Evolutionary conservation across 2,329 filamentous ascomycete genomes (phyloP).

Genomic region (Penicillium sp.): DNA sequence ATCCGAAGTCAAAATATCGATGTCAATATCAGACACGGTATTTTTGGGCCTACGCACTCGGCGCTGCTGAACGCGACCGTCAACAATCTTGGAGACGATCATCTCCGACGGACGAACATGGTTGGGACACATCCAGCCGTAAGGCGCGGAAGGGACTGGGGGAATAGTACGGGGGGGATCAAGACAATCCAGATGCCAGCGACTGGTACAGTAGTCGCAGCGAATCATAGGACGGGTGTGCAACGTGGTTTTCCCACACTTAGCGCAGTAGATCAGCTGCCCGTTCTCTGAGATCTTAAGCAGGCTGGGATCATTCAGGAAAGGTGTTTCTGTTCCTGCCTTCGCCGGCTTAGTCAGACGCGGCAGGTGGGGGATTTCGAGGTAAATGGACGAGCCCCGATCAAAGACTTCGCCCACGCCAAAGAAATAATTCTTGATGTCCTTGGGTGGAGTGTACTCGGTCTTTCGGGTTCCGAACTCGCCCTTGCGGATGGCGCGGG

Average conservation of each 20-base stretch:
- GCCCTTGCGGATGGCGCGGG: slow-evolving; percentile 58
- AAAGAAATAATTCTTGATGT: slow-evolving; percentile 70
- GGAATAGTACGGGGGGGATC: slow-evolving; percentile 76
- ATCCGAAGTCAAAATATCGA: slow-evolving; percentile 14
- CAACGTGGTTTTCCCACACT: slow-evolving; percentile 62
- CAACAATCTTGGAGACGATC: slow-evolving; percentile 46
- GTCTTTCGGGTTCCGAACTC: slow-evolving; percentile 61
- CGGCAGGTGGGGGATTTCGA: slow-evolving; percentile 18
- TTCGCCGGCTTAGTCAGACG: slow-evolving; percentile 24
- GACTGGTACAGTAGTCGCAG: slow-evolving; percentile 73
- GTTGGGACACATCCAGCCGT: slow-evolving; percentile 79
- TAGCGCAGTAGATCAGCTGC: slow-evolving; percentile 68
- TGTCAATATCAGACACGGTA: slow-evolving; percentile 8
- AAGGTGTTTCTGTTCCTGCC: slow-evolving; percentile 7
- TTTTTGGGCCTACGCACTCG: slow-evolving; percentile 32
- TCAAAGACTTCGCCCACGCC: slow-evolving; percentile 73
- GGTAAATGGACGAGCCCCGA: slow-evolving; percentile 52
- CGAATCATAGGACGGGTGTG: slow-evolving; percentile 68
- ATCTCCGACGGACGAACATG: slow-evolving; percentile 71
- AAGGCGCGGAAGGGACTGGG: slow-evolving; percentile 56
- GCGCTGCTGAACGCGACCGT: slow-evolving; percentile 42
- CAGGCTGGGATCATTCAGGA: slow-evolving; percentile 28
- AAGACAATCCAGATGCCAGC: slow-evolving; percentile 90
- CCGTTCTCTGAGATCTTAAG: slow-evolving; percentile 62
- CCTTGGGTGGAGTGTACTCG: slow-evolving; percentile 65